Conservation (phyloP, 768 basidiomycete species). For the Kwoniella dendrophila region DNA sequence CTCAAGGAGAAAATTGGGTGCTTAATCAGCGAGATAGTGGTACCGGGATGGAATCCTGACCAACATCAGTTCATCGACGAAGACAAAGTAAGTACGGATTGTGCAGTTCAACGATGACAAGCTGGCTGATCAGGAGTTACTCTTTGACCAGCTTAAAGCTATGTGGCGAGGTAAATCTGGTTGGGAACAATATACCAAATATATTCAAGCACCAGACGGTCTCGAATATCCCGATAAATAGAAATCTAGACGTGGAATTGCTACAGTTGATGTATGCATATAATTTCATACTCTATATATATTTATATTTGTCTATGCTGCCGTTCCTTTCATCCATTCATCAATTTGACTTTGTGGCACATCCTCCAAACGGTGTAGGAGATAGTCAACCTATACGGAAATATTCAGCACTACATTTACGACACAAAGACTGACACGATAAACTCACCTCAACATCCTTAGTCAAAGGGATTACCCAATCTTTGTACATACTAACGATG, state of each 20-base stretch:
- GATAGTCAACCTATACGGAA: conserved; percentile 78
- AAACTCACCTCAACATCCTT: conserved; percentile 89
- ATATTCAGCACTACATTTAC: background rate
- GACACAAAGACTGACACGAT: background rate
- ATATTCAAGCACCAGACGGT: conserved; percentile 30
- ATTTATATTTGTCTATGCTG: background rate
- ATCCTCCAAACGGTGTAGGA: conserved; percentile 85
- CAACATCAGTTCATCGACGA: conserved; percentile 46
- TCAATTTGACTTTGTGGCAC: conserved; percentile 79
- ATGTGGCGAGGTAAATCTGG: conserved; percentile 28
- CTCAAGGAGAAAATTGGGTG: conserved; percentile 58
- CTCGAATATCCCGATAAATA: conserved; percentile 31
- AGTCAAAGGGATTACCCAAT: conserved; percentile 93
- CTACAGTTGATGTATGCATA: background rate
- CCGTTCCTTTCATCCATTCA: conserved; percentile 58
- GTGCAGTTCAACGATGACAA: background rate
- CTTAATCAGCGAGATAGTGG: conserved; percentile 66
- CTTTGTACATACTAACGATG: conserved; percentile 89
- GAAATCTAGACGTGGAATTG: background rate
- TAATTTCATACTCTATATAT: background rate
- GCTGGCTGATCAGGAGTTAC: background rate
- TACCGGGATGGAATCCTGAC: conserved; percentile 58
- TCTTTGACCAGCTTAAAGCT: conserved; percentile 36
- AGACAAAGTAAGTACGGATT: conserved; percentile 37
- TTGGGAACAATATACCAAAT: conserved; percentile 34